phyloP scores from a whole-genome alignment of 2,329 filamentous ascomycete genomes.

The Aspergillus fijiensis region DNA sequence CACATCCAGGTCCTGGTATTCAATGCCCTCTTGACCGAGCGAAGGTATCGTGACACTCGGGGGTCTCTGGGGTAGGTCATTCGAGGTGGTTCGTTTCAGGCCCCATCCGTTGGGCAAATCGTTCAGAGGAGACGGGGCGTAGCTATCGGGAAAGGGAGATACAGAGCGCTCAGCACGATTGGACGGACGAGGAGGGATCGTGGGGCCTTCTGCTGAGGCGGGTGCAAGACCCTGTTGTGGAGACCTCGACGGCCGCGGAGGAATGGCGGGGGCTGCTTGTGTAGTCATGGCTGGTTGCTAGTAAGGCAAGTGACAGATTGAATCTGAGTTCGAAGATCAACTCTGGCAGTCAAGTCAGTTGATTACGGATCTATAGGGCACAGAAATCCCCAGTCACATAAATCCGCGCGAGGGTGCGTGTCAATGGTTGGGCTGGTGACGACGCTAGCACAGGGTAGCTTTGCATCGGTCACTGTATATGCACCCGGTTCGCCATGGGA shows the following conservation, averaged over 20 bases:
- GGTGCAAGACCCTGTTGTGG: constrained; percentile 44
- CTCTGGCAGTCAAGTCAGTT: constrained; percentile 3
- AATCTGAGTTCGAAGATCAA: constrained; percentile 2
- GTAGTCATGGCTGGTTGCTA: constrained; percentile 35
- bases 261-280: constrained; percentile 56
- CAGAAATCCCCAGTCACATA: not conserved
- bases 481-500: not conserved
- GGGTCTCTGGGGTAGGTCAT: constrained; percentile 55
- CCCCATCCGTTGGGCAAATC: constrained; percentile 54
- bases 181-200: constrained; percentile 74
- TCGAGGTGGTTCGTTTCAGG: constrained; percentile 33
- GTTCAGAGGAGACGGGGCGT: constrained; percentile 82
- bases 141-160: constrained; percentile 75
- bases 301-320: not conserved
- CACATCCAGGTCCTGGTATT: constrained; percentile 69
- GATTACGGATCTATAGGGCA: not conserved
- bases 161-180: constrained; percentile 69
- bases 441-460: constrained; percentile 9
- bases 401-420: not conserved
- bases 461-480: constrained; percentile 2
- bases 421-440: not conserved
- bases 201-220: constrained; percentile 57
- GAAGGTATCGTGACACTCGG: constrained; percentile 80
- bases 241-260: constrained; percentile 61
- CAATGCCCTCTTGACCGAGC: constrained; percentile 83